Evolutionary conservation across 345 rosid genomes (phyloP).

Genomic region (Turritis glabra): DNA sequence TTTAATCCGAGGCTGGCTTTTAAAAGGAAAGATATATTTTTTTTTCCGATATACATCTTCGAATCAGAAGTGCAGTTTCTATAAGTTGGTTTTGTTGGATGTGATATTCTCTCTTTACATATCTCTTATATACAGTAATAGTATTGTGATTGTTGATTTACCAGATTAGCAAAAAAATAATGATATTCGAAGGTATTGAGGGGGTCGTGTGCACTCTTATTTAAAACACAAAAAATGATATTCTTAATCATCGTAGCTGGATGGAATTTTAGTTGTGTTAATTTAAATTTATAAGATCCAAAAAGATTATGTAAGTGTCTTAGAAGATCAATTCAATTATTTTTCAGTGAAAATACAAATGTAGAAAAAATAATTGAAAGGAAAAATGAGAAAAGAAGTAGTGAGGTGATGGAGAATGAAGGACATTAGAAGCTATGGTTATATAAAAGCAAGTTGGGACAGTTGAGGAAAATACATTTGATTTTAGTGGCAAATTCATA

Average conservation of each 20-base stretch:
- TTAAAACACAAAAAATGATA: no score
- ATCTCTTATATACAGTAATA: not conserved
- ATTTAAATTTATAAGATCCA: no score
- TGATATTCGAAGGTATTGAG: no score
- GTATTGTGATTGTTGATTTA: not conserved
- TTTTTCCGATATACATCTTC: not conserved
- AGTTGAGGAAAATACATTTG: conserved; percentile 26
- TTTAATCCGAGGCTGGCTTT: not conserved
- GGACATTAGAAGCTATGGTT: conserved; percentile 21
- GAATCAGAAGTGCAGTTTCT: not conserved
- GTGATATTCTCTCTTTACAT: not conserved
- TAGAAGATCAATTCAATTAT: no score
- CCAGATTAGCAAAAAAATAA: not conserved
- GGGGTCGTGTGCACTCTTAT: no score
- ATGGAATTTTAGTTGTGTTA: not conserved
- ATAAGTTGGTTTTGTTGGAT: not conserved
- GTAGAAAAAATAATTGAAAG: not conserved
- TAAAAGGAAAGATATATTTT: not conserved
- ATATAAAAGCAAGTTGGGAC: conserved; percentile 39
- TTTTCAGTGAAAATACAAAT: not conserved
- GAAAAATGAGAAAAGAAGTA: not conserved
- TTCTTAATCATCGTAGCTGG: not conserved
- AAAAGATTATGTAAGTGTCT: not conserved
- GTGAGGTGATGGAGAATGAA: conserved; percentile 33
- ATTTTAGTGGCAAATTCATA: conserved; percentile 31